Evolutionary conservation across 345 rosid genomes (phyloP), one percentile per base, ranked within the genome.

Genomic region (Clausena lansium): DNA sequence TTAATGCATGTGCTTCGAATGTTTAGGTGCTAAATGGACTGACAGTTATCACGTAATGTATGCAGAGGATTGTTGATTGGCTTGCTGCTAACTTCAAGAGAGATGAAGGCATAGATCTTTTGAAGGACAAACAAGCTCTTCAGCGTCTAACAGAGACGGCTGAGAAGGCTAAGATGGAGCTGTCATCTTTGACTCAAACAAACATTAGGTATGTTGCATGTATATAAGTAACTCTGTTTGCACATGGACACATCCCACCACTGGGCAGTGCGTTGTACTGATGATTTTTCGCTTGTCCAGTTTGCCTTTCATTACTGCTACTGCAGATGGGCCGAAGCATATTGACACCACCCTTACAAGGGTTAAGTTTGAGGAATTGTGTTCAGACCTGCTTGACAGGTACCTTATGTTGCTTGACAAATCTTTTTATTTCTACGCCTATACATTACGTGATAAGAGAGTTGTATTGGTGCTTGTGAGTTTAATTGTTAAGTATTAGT

Each of bases 291-390:
- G 41, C 67, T 45, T 38, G 58, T 76, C 22, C 89, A 95, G 99
- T 76, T 88, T 96, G 91, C 99, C 99, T 47, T 96, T 96, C 90
- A 94, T 96, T 76, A 94, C 99, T 25, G 99, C 98, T 61, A 96
- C 98, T 27, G 93, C 98, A 19, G 99, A 96, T 87, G 99, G 99
- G 24, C 99, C 98, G 22, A 95, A 95, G 78, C 99, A 95, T 88
- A 95, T 95, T 62, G 99, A 95, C 78, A 89, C 93, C 41, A 93
- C 98, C 35, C 85, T 95, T 77, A 95, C 98, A 9, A 91, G 99
- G 77, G 98, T 82, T 69, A 95, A 95, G 84, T 93, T 95, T 30
- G 99, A 95, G 84, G 99, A 95, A 75, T 66, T 95, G 81, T 95
- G 98, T 69, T 92, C 97, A 1, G 94, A 93, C 80, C 86, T 95